Evolutionary conservation across 441 rosid genomes (phyloP).

Genomic region (Biscutella laevigata): DNA sequence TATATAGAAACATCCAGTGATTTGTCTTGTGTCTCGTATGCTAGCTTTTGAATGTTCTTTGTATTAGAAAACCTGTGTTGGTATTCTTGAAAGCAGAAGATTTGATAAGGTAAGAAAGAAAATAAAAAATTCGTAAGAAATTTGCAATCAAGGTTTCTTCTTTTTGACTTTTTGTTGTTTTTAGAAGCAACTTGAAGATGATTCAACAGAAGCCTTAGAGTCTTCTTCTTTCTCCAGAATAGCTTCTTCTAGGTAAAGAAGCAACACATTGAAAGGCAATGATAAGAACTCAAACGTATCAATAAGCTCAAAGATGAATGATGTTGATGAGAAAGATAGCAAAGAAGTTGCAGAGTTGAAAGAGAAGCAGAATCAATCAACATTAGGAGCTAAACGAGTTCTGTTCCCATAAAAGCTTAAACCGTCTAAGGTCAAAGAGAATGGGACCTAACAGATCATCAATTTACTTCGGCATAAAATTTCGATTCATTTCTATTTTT

Average conservation of each 20-base stretch:
- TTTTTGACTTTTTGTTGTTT: too few species aligned
- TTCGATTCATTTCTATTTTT: too few species aligned
- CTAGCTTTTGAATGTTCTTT: too few species aligned
- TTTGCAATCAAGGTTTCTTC: too few species aligned
- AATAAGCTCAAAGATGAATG: conserved; percentile 14
- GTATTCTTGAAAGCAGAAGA: conserved; percentile 49
- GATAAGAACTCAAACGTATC: conserved; percentile 4
- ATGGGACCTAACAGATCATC: too few species aligned
- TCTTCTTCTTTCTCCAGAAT: conserved; percentile 35
- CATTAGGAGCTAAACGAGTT: conserved; percentile 33
- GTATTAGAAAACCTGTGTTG: conserved; percentile 40
- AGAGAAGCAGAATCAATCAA: conserved; percentile 23
- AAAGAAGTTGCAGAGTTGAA: conserved; percentile 22
- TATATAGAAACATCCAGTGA: conserved; percentile 86
- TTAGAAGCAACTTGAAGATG: conserved; percentile 52
- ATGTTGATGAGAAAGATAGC: conserved; percentile 17
- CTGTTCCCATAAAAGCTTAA: too few species aligned
- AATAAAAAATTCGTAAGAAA: background rate
- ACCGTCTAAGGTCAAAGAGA: too few species aligned
- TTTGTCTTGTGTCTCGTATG: too few species aligned
- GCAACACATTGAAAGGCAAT: conserved; percentile 20
- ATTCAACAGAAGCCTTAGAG: conserved; percentile 35
- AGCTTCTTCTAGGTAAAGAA: conserved; percentile 15
- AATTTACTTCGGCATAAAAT: too few species aligned
- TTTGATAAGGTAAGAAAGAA: conserved; percentile 96